Base-by-base conservation (phyloP, 2,329 filamentous ascomycete genomes). In the Alternaria longipes region DNA sequence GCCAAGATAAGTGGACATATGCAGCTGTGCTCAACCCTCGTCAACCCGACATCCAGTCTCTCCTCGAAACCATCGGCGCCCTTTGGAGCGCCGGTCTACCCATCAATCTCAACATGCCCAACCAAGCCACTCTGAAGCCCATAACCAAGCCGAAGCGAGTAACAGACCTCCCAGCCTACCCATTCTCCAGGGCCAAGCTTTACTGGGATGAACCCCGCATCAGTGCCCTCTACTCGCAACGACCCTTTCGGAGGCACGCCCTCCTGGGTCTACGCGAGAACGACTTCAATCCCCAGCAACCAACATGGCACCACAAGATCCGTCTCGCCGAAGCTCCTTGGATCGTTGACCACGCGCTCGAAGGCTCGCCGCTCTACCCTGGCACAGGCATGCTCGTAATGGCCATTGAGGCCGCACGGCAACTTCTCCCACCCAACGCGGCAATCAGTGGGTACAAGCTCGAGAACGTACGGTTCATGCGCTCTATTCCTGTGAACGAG, bases 261-360 rank as follows among this genome's bases (percentile, higher is more conserved):
- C 51, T 64, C 2, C 50, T 63, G 9, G 63, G 68, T 24, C 46
- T 74, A 3, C 26, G 53, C 12, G 62, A 51, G 24, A 51, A 61
- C 18, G 59, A 73, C 74, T 32, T 72, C 70, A 64, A 64, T 20
- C 8, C 51, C 3, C 36, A 28, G 2, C 45, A 55, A 41, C 71
- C 76, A 0, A 64, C 59, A 26, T 86, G 84, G 84, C 76, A 83
- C 16, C 82, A 83, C 49, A 72, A 83, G 18, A 72, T 84, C 9
- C 75, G 77, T 0, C 54, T 81, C 0, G 72, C 79, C 9, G 77
- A 81, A 4, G 72, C 75, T 1, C 81, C 81, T 0, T 86, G 84
- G 84, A 63, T 85, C 5, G 69, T 71, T 0, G 81, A 85, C 56
- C 83, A 86, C 54, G 70, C 80, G 52, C 76, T 84, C 11, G 69